phyloP scores from a whole-genome alignment of 2,329 filamentous ascomycete species.

The Penicillium sp. region DNA sequence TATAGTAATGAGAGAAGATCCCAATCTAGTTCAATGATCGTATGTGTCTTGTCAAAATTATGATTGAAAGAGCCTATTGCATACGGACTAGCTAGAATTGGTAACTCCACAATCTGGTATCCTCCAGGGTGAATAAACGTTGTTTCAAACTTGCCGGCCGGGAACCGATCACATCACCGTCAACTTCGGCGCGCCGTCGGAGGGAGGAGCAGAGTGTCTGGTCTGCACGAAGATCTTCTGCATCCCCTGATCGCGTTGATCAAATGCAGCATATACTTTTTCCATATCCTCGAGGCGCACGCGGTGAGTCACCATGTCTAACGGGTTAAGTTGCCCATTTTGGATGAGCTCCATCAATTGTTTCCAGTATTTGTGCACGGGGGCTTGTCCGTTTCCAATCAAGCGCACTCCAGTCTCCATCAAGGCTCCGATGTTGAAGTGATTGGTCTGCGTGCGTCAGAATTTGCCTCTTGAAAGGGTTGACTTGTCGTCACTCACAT shows the following conservation, averaged over 20 bases:
- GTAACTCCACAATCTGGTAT: neutral
- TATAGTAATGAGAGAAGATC: neutral
- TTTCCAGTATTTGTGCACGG: conserved; percentile 80
- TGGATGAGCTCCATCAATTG: conserved; percentile 64
- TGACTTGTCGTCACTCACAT: conserved; percentile 39
- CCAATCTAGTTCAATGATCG: neutral
- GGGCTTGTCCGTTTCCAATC: conserved; percentile 65
- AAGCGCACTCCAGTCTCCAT: conserved; percentile 82
- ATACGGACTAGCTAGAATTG: neutral
- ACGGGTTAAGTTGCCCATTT: conserved; percentile 59
- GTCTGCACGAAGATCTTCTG: conserved; percentile 76
- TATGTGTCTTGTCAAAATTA: neutral
- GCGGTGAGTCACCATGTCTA: conserved; percentile 79
- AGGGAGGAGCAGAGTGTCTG: conserved; percentile 54
- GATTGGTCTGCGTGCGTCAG: conserved; percentile 47
- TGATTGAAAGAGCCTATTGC: neutral
- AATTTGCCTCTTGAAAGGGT: neutral
- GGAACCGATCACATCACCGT: conserved; percentile 34
- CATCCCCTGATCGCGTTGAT: conserved; percentile 58
- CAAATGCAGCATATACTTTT: conserved; percentile 63
- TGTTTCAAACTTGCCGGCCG: neutral
- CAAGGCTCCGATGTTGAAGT: conserved; percentile 76
- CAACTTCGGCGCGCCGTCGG: conserved; percentile 50
- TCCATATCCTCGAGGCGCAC: conserved; percentile 71
- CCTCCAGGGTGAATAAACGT: neutral